Base-by-base conservation (phyloP, 202 grass and related monocot genomes). In the Schoenoplectus tabernaemontani region DNA sequence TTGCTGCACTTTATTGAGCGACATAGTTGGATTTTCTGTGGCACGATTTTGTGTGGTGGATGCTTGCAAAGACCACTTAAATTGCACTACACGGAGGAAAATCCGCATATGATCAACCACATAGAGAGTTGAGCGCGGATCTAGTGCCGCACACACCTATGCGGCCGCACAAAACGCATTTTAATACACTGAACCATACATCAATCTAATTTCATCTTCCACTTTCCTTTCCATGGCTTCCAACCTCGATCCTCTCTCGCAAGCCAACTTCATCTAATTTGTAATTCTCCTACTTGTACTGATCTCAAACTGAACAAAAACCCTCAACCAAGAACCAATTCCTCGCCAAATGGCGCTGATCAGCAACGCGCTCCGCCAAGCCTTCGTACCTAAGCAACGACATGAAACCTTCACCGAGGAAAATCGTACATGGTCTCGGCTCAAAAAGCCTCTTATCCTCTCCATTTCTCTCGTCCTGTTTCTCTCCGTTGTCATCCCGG, bases 281-380 rank as follows among this genome's bases (percentile, higher is more conserved):
- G 19, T 0, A 24, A 41, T 22, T 23, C 72, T 43, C 9, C 20
- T 64, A 48, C 76, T 58, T 54, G 54, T 53, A 20, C 62, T 13
- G 37, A 77, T 77, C 13, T 50, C 73, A 77, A 58, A 17, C 47
- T 57, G 9, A 34, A 32, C 53, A 9, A 34, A 77, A 57, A 16
- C 36, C 28, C 15, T 43, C 4, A 16, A 51, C 38, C 3, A 38
- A 77, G 28, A 36, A 47, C 37, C 67, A 50, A 72, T 50, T 73
- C 24, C 64, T 78, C 67, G 39, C 63, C 19, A 42, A 74, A 92
- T 92, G 94, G 84, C 89, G 59, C 64, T 88, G 41, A 84, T 97
- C 10, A 84, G 87, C 75, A 85, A 97, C 85, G 93, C 88, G 68
- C 95, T 97, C 60, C 89, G 84, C 61, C 95, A 90, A 84, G 89